phyloP scores from a whole-genome alignment of 2,329 filamentous ascomycete genomes.

The Colletotrichum melonis region DNA sequence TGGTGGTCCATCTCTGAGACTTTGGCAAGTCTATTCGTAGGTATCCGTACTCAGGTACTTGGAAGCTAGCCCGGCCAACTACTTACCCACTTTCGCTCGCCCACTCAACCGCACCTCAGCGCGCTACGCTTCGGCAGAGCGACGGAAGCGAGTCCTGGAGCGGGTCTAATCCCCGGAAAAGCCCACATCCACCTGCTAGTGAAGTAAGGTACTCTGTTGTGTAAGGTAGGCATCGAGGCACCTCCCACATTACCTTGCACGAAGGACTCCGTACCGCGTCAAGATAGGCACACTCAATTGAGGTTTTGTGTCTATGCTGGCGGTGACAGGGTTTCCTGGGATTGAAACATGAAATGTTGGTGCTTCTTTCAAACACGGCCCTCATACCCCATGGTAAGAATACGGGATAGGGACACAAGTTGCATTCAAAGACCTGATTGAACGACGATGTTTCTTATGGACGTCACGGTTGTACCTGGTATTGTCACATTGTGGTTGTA shows the following conservation, averaged over 20 bases:
- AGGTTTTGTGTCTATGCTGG: neutral
- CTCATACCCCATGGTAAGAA: neutral
- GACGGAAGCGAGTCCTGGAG: conserved; percentile 23
- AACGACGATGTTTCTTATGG: neutral
- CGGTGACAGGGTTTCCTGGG: neutral
- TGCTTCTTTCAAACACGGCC: neutral
- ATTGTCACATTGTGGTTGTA: neutral
- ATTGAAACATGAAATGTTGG: neutral
- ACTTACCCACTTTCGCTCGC: neutral
- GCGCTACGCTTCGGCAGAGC: conserved; percentile 28
- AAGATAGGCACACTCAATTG: too few relatives aligned
- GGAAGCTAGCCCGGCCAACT: neutral
- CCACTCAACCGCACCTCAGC: neutral
- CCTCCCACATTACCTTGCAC: too few relatives aligned
- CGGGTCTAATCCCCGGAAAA: conserved; percentile 9
- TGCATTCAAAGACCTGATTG: neutral
- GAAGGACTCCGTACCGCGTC: too few relatives aligned
- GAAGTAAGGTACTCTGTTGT: too few relatives aligned
- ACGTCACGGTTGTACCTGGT: neutral
- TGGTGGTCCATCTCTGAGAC: neutral
- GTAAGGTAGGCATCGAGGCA: too few relatives aligned
- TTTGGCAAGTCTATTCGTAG: too few relatives aligned
- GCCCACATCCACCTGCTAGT: neutral
- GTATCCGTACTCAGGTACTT: neutral
- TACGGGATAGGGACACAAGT: neutral